Evolutionary conservation across 441 rosid genomes (phyloP).

Genomic region (Erysimum pusillum): DNA sequence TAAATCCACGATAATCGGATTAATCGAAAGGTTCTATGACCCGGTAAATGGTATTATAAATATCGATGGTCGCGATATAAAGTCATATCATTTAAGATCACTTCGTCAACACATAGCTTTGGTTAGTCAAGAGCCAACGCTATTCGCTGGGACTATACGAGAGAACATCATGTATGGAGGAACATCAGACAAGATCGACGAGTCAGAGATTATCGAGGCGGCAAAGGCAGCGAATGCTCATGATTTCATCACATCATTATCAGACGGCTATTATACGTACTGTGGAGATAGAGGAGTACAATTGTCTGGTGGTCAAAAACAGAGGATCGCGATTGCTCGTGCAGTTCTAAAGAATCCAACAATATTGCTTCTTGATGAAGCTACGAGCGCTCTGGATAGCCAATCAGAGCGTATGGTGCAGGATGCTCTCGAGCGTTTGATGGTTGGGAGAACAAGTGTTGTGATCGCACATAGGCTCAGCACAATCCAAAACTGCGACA

Average conservation of each 20-base stretch:
- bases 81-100: constrained; percentile 60
- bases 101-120: constrained; percentile 68
- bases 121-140: constrained; percentile 77
- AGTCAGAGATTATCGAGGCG: constrained; percentile 66
- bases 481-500: constrained; percentile 68
- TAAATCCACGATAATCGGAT: constrained; percentile 70
- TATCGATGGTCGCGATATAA: constrained; percentile 66
- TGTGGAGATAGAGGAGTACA: constrained; percentile 77
- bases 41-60: constrained; percentile 51
- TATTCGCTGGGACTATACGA: constrained; percentile 64
- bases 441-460: constrained; percentile 82
- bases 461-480: constrained; percentile 81
- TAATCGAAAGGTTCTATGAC: constrained; percentile 78
- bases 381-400: constrained; percentile 78
- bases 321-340: constrained; percentile 73
- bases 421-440: constrained; percentile 72
- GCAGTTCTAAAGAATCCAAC: constrained; percentile 69
- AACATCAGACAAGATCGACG: constrained; percentile 41
- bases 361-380: constrained; percentile 69
- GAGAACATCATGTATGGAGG: constrained; percentile 67
- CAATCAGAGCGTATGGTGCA: constrained; percentile 75
- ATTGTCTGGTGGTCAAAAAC: constrained; percentile 82
- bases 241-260: constrained; percentile 63
- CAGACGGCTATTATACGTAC: constrained; percentile 65
- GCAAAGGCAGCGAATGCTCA: constrained; percentile 75